Evolutionary conservation across 768 basidiomycete genomes (phyloP), one percentile per base, ranked within the genome.

Genomic region (Mycena sanguinolenta): DNA sequence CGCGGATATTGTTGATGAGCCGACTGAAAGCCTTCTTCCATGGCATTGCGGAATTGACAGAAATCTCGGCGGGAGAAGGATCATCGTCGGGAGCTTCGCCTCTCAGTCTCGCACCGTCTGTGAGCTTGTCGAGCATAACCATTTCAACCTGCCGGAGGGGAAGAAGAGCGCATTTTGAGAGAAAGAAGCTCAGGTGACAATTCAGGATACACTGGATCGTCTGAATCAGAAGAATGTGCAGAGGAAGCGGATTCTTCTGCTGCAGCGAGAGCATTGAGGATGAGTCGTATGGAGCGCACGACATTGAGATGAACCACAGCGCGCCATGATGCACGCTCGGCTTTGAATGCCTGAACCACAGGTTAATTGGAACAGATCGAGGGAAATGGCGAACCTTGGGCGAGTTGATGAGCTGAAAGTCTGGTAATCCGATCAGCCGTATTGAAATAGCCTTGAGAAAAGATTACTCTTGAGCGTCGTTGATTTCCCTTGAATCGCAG

Each of bases 381-480:
- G 14, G 62, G 12, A 19, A 23, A 23, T 27, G 8, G 5, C 2
- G 30, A 74, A 81, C 81, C 77, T 82, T 84, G 30, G 83, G 80
- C 8, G 81, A 81, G 53, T 83, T 82, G 75, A 84, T 82, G 23
- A 84, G 78, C 71, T 84, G 84, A 67, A 84, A 84, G 67, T 84
- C 82, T 83, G 27, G 50, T 46, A 13, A 44, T 28, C 21, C 44
- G 52, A 38, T 62, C 17, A 62, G 61, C 14, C 27, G 14, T 1
- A 23, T 2, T 25, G 16, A 12, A 25, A 19, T 27, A 7, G 21
- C 7, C 25, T 13, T 6, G 16, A 50, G 19, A 19, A 23, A 1
- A 14, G 82, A 85, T 67, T 77, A 88, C 87, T 89, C 73, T 89
- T 86, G 53, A 90, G 82, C 2, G 89, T 88, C 2, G 88, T 89